These are phyloP conservation scores for Colletotrichum falcatum DNA, from an alignment of 2,329 filamentous ascomycete species.

Conservation along the genomic window DNA sequence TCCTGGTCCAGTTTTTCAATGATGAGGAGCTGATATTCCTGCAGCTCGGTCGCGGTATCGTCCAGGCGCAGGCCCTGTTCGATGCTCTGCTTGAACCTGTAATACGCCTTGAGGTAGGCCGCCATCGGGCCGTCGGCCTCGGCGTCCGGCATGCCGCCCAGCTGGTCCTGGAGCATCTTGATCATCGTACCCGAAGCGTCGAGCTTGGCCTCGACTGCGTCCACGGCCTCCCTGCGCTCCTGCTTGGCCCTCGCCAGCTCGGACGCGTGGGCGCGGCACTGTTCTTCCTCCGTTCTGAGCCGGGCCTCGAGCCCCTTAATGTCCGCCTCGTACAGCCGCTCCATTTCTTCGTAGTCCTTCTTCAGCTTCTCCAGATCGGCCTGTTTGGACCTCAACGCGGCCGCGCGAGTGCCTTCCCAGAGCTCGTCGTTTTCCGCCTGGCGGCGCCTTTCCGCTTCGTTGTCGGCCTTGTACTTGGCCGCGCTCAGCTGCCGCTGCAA, in stretches of 20 bases:
- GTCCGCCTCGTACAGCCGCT: not conserved
- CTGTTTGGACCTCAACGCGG: not conserved
- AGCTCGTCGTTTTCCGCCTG: not conserved
- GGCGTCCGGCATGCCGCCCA: not conserved
- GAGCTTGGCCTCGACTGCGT: not conserved
- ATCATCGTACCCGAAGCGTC: too few species aligned
- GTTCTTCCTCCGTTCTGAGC: not conserved
- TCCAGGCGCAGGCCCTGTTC: not conserved
- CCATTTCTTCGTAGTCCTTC: not conserved
- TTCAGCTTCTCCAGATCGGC: not conserved
- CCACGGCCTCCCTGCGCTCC: not conserved
- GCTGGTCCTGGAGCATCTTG: not conserved
- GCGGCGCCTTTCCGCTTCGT: conserved; percentile 7
- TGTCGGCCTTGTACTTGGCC: not conserved
- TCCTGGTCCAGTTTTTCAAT: not conserved
- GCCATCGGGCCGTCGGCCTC: not conserved
- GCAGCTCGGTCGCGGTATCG: not conserved
- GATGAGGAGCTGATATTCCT: not conserved
- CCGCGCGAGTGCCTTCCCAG: not conserved
- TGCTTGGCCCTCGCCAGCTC: not conserved
- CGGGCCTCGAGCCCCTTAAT: not conserved
- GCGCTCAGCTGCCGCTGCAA: not conserved
- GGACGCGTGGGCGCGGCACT: not conserved
- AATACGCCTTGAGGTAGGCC: not conserved
- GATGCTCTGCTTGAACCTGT: not conserved